Evolutionary conservation across 805 yeast species (phyloP).

Genomic region (Saccharomycopsis sp.): DNA sequence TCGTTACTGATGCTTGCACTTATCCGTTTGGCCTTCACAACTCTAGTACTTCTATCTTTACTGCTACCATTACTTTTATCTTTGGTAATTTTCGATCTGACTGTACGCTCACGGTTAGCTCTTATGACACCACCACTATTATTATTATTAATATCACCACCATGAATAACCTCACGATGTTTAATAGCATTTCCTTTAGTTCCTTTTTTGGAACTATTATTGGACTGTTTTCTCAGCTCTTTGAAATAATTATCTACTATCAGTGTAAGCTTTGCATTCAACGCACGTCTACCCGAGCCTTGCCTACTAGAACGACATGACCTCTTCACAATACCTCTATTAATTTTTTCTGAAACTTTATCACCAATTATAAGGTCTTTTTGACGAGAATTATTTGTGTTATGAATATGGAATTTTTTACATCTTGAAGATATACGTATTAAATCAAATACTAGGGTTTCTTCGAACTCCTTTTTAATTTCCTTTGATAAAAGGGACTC

Average conservation of each 20-base stretch:
- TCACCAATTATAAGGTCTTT: neutral
- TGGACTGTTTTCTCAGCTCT: neutral
- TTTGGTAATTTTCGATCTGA: neutral
- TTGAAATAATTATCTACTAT: neutral
- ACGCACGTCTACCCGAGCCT: neutral
- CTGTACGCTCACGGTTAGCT: neutral
- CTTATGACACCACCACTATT: neutral
- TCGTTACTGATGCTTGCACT: neutral
- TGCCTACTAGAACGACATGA: neutral
- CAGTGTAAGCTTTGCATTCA: neutral
- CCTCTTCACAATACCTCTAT: neutral
- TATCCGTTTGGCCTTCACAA: neutral
- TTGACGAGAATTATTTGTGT: neutral
- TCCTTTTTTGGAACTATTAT: too few relatives aligned
- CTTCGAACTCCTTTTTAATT: neutral
- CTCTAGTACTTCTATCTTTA: neutral
- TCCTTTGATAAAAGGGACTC: neutral
- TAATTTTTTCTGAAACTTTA: neutral
- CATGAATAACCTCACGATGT: neutral
- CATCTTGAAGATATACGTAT: neutral
- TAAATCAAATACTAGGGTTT: neutral
- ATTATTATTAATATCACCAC: neutral
- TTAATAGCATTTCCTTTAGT: too few relatives aligned
- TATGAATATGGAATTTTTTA: neutral
- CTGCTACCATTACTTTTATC: neutral